A percentile compares a stretch with the other conserved stretches of the same genome.
These are phyloP conservation scores for Cynanchum wilfordii DNA, from an alignment of 257 asterid species.

Conservation along the genomic window DNA sequence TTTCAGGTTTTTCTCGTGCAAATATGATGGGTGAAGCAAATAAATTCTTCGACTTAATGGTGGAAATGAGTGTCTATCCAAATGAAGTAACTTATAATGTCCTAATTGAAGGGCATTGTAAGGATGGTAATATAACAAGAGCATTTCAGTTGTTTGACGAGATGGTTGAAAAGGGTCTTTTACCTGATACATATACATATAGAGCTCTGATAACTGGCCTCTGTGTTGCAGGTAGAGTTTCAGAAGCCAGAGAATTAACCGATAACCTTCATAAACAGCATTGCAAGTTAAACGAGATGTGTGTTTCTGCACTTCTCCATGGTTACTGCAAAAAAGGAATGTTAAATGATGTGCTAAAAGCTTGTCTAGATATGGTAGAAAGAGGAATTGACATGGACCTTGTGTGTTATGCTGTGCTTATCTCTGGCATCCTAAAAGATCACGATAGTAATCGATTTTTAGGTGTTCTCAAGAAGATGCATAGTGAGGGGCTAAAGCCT, in stretches of 20 bases:
- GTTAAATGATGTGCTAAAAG: constrained; percentile 53
- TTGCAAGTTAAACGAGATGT: constrained; percentile 57
- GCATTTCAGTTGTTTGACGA: constrained; percentile 73
- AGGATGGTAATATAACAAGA: constrained; percentile 39
- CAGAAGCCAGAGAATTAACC: constrained; percentile 60
- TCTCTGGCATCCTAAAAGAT: constrained; percentile 43
- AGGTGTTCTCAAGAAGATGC: constrained; percentile 48
- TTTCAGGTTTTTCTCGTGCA: constrained; percentile 60
- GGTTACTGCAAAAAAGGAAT: constrained; percentile 67
- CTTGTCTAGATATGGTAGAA: constrained; percentile 46
- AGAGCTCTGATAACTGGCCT: constrained; percentile 68
- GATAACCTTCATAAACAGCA: constrained; percentile 47
- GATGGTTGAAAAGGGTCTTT: constrained; percentile 61
- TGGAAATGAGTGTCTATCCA: constrained; percentile 48
- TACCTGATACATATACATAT: constrained; percentile 76
- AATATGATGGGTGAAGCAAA: constrained; percentile 61
- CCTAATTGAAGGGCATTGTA: constrained; percentile 73
- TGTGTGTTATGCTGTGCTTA: constrained; percentile 61
- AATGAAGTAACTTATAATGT: constrained; percentile 79
- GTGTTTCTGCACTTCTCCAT: constrained; percentile 70
- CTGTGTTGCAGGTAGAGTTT: constrained; percentile 51
- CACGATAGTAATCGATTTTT: constrained; percentile 38
- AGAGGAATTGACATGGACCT: constrained; percentile 67
- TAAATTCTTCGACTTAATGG: constrained; percentile 47
- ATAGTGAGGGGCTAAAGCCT: constrained; percentile 53